These are phyloP conservation scores for Neohortaea acidophila DNA, from an alignment of 495 filamentous ascomycete genomes.

Conservation along the genomic window DNA sequence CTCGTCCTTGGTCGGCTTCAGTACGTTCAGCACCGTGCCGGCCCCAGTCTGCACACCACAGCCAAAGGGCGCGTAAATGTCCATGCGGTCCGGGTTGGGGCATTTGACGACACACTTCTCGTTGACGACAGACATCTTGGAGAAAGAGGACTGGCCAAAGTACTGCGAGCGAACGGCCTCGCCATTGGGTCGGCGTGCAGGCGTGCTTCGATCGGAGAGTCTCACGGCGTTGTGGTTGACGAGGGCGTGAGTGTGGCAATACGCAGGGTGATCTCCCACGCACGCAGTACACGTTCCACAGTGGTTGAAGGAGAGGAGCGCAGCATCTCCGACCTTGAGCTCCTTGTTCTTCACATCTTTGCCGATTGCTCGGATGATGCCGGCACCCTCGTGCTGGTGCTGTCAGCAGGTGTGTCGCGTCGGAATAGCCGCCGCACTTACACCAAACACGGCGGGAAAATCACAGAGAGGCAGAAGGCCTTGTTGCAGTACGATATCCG, in stretches of 20 bases:
- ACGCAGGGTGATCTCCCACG: conserved; percentile 18
- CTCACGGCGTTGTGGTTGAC: too few relatives aligned
- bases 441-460: conserved; percentile 18
- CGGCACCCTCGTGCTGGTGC: conserved; percentile 13
- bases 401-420: too few relatives aligned
- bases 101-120: conserved; percentile 22
- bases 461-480: conserved; percentile 1
- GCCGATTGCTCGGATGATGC: conserved; percentile 17
- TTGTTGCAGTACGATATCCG: conserved; percentile 13
- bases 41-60: conserved; percentile 32
- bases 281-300: conserved; percentile 26
- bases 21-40: conserved; percentile 20
- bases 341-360: conserved; percentile 6
- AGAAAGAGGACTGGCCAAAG: conserved; percentile 21
- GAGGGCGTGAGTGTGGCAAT: too few relatives aligned
- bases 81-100: conserved; percentile 13
- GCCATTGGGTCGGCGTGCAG: conserved; percentile 4
- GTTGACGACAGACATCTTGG: conserved; percentile 17
- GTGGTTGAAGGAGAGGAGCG: conserved; percentile 23
- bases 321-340: conserved; percentile 15
- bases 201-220: conserved; percentile 10
- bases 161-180: conserved; percentile 10
- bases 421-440: conserved; percentile 10
- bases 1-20: conserved; percentile 9
- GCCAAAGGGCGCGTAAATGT: conserved; percentile 26